Percentiles rank a stretch among this genome's conserved stretches.
These are phyloP conservation scores for Cyclotella baltica DNA, from an alignment of 108 stramenopile genomes.

Conservation along the genomic window DNA sequence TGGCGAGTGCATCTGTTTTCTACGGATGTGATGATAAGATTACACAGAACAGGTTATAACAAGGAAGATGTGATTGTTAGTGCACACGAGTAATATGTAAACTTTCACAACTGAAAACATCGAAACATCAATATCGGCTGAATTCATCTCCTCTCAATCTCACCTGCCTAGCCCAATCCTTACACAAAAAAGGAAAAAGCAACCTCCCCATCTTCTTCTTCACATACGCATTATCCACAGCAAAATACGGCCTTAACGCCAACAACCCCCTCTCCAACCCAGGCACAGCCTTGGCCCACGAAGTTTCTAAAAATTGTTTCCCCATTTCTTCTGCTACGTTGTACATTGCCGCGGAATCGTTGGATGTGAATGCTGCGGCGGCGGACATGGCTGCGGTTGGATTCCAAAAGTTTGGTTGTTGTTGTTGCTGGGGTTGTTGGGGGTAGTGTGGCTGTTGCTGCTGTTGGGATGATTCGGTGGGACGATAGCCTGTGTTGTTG, in stretches of 20 bases:
- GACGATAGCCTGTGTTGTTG: constrained; percentile 13
- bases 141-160: constrained; percentile 3
- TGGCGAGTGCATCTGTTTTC: constrained; percentile 2
- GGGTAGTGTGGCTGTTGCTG: constrained; percentile 42
- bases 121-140: background rate
- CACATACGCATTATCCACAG: constrained; percentile 96
- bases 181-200: constrained; percentile 86
- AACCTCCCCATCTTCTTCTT: constrained; percentile 87
- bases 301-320: constrained; percentile 57
- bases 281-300: constrained; percentile 73
- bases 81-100: background rate
- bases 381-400: constrained; percentile 66
- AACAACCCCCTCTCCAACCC: constrained; percentile 80
- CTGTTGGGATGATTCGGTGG: constrained; percentile 30
- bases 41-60: too few relatives aligned
- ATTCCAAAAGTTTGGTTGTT: constrained; percentile 60
- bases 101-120: background rate
- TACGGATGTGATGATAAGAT: too few relatives aligned
- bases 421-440: constrained; percentile 44
- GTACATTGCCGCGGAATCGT: constrained; percentile 56
- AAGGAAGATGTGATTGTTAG: background rate
- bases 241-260: constrained; percentile 88
- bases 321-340: constrained; percentile 62
- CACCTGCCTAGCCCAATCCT: constrained; percentile 83
- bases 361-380: constrained; percentile 47